Conservation (phyloP, 257 asterid genomes). For the Fraxinus quadrangulata region DNA sequence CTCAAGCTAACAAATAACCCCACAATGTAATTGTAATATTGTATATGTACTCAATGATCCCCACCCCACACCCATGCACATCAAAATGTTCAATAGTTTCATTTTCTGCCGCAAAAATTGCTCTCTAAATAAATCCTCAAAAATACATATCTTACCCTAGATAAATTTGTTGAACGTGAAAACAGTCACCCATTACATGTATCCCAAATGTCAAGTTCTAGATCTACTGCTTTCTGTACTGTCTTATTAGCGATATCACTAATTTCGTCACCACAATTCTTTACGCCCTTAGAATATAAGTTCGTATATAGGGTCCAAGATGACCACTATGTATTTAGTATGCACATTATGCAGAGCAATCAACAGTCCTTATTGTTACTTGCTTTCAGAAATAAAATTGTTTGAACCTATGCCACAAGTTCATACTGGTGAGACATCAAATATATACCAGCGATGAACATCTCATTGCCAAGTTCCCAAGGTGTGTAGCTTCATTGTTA, state of each 20-base stretch:
- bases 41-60: background rate
- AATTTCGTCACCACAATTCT: background rate
- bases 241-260: background rate
- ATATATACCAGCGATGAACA: slow-evolving; percentile 77
- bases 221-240: background rate
- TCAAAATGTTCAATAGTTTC: background rate
- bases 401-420: slow-evolving; percentile 16
- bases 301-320: background rate
- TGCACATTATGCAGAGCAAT: background rate
- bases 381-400: background rate
- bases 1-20: slow-evolving; percentile 22
- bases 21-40: background rate
- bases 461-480: slow-evolving; percentile 57
- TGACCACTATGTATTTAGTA: background rate
- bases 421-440: slow-evolving; percentile 18
- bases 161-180: background rate
- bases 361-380: background rate
- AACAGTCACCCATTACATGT: background rate
- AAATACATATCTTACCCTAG: background rate
- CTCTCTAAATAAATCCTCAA: background rate
- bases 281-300: background rate
- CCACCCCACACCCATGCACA: background rate
- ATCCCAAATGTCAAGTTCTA: background rate
- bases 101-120: background rate
- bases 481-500: slow-evolving; percentile 60